Percentiles rank a stretch among this genome's conserved stretches.
Conservation (phyloP, 805 yeast species). For the Kodamaea jinghongensis region DNA sequence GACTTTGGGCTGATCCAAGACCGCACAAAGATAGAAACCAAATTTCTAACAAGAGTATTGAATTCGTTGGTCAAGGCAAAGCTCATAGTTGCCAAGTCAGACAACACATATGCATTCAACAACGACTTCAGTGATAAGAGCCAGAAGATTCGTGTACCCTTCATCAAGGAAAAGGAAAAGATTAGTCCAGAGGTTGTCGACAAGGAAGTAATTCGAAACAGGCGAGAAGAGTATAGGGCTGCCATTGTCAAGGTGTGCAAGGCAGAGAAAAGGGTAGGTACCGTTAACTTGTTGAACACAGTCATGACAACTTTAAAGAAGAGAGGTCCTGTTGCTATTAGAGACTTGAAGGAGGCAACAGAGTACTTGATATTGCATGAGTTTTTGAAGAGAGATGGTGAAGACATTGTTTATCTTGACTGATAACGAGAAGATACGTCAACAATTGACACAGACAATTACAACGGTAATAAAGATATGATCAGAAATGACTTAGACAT, state of each 20-base stretch:
- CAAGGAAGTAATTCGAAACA: slow-evolving; percentile 16
- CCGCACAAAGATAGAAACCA: slow-evolving; percentile 31
- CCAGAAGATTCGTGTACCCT: slow-evolving; percentile 27
- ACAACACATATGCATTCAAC: slow-evolving; percentile 19
- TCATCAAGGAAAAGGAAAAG: slow-evolving; percentile 17
- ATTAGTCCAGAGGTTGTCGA: slow-evolving; percentile 6
- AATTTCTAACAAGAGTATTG: slow-evolving; percentile 29
- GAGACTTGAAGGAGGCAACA: slow-evolving; percentile 31
- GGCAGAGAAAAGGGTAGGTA: slow-evolving; percentile 17
- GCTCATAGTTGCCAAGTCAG: slow-evolving; percentile 18
- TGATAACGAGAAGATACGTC: too few relatives aligned
- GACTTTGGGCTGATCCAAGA: slow-evolving; percentile 20
- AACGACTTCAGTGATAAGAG: slow-evolving; percentile 27
- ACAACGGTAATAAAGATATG: too few relatives aligned
- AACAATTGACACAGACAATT: too few relatives aligned
- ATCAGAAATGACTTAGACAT: too few relatives aligned
- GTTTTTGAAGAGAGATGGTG: slow-evolving; percentile 24
- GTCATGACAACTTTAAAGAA: slow-evolving; percentile 19
- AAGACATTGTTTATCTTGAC: slow-evolving; percentile 6
- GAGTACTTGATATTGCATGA: slow-evolving; percentile 37
- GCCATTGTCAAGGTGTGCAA: slow-evolving; percentile 34
- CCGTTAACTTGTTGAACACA: slow-evolving; percentile 28
- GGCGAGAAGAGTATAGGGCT: slow-evolving; percentile 29
- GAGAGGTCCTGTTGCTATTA: slow-evolving; percentile 26
- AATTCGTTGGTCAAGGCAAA: slow-evolving; percentile 33